A percentile compares a stretch with the other conserved stretches of the same genome.
These are phyloP conservation scores for Sugiyamaella sp. DNA, from an alignment of 1,139 yeast species.

Conservation along the genomic window DNA sequence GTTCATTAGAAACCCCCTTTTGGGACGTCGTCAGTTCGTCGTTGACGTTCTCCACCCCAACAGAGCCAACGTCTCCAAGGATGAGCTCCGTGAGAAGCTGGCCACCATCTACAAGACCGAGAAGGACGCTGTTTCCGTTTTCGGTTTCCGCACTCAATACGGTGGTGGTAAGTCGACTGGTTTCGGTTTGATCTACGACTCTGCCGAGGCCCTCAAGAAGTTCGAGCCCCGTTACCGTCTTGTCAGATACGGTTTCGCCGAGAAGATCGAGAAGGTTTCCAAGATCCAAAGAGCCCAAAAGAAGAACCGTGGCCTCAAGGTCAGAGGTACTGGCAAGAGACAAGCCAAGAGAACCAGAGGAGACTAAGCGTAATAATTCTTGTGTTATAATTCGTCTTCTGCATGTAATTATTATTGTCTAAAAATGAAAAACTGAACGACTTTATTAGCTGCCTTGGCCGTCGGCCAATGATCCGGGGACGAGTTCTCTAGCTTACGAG, in stretches of 20 bases:
- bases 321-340: conserved; percentile 97
- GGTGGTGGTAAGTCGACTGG: conserved; percentile 99
- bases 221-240: conserved; percentile 99
- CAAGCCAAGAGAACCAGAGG: conserved; percentile 66
- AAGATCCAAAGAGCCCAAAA: conserved; percentile 99
- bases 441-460: not conserved
- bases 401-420: conserved; percentile 20
- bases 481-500: too few species aligned
- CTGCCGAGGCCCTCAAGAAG: conserved; percentile 96
- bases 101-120: conserved; percentile 97
- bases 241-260: conserved; percentile 98
- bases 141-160: conserved; percentile 98
- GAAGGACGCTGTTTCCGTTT: conserved; percentile 97
- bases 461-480: too few species aligned
- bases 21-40: conserved; percentile 99
- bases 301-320: conserved; percentile 99
- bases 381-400: conserved; percentile 16
- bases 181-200: conserved; percentile 98
- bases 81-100: conserved; percentile 97
- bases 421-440: conserved; percentile 15
- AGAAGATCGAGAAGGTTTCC: conserved; percentile 94
- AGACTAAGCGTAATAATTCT: conserved; percentile 27
- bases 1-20: conserved; percentile 99
- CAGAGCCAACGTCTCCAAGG: conserved; percentile 99
- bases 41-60: conserved; percentile 99